phyloP scores from a whole-genome alignment of 495 filamentous ascomycete species.

The Aspergillus avenaceus region DNA sequence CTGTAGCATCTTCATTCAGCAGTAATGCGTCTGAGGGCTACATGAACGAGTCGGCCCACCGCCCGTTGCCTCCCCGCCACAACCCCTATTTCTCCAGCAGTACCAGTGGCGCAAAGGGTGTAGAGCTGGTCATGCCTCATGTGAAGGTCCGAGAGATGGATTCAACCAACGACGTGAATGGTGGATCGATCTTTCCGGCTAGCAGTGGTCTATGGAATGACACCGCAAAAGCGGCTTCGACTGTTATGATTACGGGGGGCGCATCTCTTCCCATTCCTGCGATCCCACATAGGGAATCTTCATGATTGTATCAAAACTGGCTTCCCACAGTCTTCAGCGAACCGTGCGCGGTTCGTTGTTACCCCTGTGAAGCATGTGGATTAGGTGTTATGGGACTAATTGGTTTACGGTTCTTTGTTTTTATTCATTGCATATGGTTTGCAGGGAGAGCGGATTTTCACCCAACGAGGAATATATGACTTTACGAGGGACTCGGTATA shows the following conservation, averaged over 20 bases:
- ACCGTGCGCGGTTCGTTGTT: background rate
- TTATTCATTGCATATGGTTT: background rate
- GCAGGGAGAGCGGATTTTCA: slow-evolving; percentile 4
- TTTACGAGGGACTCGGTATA: slow-evolving; percentile 14
- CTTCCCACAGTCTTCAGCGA: background rate
- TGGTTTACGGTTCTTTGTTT: background rate
- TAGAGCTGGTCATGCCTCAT: slow-evolving; percentile 42
- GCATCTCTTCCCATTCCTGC: background rate
- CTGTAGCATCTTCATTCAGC: slow-evolving; percentile 38
- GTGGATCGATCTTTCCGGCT: slow-evolving; percentile 32
- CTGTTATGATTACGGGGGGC: slow-evolving; percentile 10
- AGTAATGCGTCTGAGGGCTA: slow-evolving; percentile 36
- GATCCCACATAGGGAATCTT: background rate
- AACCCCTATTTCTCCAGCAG: slow-evolving; percentile 34
- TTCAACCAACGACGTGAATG: slow-evolving; percentile 13
- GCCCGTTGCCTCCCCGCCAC: slow-evolving; percentile 40
- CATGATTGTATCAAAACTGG: background rate
- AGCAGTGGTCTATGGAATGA: slow-evolving; percentile 30
- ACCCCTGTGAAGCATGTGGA: background rate
- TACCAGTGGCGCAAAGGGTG: slow-evolving; percentile 31
- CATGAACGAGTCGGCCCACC: slow-evolving; percentile 27
- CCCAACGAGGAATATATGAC: slow-evolving; percentile 8
- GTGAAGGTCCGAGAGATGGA: slow-evolving; percentile 16
- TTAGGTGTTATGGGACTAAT: background rate
- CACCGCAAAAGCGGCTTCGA: slow-evolving; percentile 8